phyloP scores from a whole-genome alignment of 2,329 filamentous ascomycete genomes.

The Drechslerella dactyloides region DNA sequence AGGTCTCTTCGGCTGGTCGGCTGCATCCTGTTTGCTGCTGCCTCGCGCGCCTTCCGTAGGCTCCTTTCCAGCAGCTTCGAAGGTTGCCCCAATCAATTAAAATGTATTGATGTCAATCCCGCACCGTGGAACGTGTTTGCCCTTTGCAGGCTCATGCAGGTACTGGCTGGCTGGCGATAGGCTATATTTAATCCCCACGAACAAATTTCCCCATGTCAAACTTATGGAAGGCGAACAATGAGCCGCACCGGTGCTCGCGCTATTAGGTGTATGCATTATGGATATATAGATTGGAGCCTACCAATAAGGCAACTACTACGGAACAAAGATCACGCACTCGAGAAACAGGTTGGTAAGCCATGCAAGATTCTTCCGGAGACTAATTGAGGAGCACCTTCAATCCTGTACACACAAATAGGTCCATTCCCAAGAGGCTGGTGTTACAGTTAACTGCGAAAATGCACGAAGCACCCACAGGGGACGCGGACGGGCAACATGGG shows the following conservation, averaged over 20 bases:
- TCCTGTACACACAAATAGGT: too few species aligned
- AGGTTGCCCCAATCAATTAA: too few species aligned
- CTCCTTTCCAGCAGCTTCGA: too few species aligned
- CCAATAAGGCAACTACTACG: too few species aligned
- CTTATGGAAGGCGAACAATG: background rate
- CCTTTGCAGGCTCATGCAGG: background rate
- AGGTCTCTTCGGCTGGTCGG: background rate
- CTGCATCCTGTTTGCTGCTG: background rate
- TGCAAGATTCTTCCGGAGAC: slow-evolving; percentile 16
- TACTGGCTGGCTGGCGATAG: background rate
- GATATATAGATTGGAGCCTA: background rate
- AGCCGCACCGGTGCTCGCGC: background rate
- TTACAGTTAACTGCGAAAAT: background rate
- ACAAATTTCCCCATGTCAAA: background rate
- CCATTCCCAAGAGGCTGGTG: background rate
- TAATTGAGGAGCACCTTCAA: background rate
- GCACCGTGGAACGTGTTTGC: background rate
- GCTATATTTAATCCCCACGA: background rate
- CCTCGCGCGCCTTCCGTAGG: background rate
- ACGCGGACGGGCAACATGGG: background rate
- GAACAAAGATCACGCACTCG: too few species aligned
- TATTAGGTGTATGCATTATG: background rate
- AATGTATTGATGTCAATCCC: too few species aligned
- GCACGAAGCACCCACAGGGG: background rate
- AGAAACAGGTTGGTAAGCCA: background rate